Base-by-base conservation (phyloP, 768 basidiomycete species). In the Russula olivacea region DNA sequence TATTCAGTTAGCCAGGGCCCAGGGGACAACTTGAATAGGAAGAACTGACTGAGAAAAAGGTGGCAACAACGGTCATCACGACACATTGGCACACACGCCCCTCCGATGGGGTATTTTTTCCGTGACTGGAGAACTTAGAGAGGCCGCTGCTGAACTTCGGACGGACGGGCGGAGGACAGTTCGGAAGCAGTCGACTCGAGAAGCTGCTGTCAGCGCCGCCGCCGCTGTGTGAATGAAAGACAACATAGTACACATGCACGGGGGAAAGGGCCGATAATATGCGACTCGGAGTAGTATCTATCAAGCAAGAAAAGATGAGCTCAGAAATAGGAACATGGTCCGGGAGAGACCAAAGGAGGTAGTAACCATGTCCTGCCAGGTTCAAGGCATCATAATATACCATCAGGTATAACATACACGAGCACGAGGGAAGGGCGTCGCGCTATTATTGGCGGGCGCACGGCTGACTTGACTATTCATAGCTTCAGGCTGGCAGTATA, bases 161-260 rank as follows among this genome's bases (percentile, higher is more conserved):
- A 23, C 36, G 52, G 34, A 23, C 23, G 52, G 34, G 15, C 23
- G 54, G 48, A 41, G 10, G 7, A 52, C 12, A 10, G 32, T 36
- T n/a, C 28, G 12, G 48, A n/a, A 21, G 21, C 32, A 21, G 48
- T 56, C 28, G 50, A 10, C 19, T n/a, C 8, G 43, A 10, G 19
- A 11, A 48, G 30, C 3, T 2, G 19, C 38, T 8, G 47, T 56
- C 21, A 40, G 25, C 23, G 47, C 53, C 34, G 15, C 58, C 19
- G 53, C 63, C 11, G 47, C 62, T 54, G 40, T 25, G 43, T 30
- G 57, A 45, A n/a, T n/a, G n/a, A n/a, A 49, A 12, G 23, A 21
- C 11, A 51, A n/a, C 55, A 30, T 30, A 30, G n/a, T 30, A 2
- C 30, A 30, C 5, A 4, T 28, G 30, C 30, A 30, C 32, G 36